Base-by-base conservation (phyloP, 768 basidiomycete species). In the Mycena metata region DNA sequence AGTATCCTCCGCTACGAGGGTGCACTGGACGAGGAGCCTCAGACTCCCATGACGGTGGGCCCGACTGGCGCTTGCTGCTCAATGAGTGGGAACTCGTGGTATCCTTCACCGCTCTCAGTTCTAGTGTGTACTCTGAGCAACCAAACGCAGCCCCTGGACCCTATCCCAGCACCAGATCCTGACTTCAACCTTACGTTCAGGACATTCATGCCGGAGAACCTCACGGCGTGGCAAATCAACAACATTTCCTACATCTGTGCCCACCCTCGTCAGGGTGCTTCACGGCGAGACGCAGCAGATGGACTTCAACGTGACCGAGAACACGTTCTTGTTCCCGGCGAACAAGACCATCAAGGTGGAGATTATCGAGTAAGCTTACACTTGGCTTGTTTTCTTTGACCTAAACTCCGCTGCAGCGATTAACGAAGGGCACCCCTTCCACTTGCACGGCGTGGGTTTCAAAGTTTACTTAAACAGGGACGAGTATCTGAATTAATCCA, bases 251-350 rank as follows among this genome's bases (percentile, higher is more conserved):
- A 64, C 46, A 15, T 55, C 35, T 6, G 60, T 64, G 11, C 76
- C 75, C 8, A 76, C 79, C 30, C 71, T 76, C 9, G 59, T 75
- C 26, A 77, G 79, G 51, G 77, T 82, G 57, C 67, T 84, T 11
- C 75, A 79, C 30, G 82, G 83, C 26, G 78, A 77, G 12, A 71
- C 66, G 16, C 45, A n/a, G 7, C 60, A 77, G 3, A 60, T 72
- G 5, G 78, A 81, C 45, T 77, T 84, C 66, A 76, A 77, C 30
- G 45, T 71, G 9, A 76, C 79, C 10, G 82, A 82, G 45, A 78
- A 83, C 52, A 80, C 84, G 9, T 84, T 83, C 67, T 64, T 80
- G 30, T 70, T 85, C n/a, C 83, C 83, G 0, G 43, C 58, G 21
- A 80, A 83, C 69, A 74, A 79, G 50, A 74, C 77, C 30, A 76